Evolutionary conservation across 1,284 basidiomycete species (phyloP).

Genomic region (Boletellus deceptivus): DNA sequence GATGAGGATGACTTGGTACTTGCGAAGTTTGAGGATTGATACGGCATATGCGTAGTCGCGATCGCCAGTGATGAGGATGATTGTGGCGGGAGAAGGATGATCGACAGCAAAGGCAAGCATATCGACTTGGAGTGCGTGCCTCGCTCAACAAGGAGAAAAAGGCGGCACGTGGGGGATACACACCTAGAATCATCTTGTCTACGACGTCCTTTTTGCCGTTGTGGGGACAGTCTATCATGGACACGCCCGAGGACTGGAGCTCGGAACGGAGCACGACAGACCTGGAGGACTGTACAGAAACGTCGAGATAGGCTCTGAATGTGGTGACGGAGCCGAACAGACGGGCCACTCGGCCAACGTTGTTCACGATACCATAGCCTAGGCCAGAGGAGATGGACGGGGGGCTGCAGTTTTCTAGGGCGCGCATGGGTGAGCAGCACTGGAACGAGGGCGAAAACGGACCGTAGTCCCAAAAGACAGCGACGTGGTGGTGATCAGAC

Average conservation of each 20-base stretch:
- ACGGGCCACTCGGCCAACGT: constrained; percentile 42
- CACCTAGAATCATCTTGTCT: constrained; percentile 41
- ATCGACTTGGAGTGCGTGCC: constrained; percentile 36
- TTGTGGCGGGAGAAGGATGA: constrained; percentile 43
- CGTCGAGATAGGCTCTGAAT: constrained; percentile 54
- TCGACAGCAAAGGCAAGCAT: constrained; percentile 49
- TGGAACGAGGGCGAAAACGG: constrained; percentile 15
- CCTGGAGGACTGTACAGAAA: constrained; percentile 34
- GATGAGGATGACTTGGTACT: constrained; percentile 43
- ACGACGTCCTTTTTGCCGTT: constrained; percentile 50
- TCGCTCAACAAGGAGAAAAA: constrained; percentile 10
- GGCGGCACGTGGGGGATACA: constrained; percentile 7
- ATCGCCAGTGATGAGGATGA: constrained; percentile 47
- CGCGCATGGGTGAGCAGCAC: constrained; percentile 1
- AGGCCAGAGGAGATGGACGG: constrained; percentile 40
- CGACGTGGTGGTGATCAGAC: constrained; percentile 40
- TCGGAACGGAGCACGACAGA: constrained; percentile 46
- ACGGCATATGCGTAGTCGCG: constrained; percentile 48
- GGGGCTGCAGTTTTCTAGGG: constrained; percentile 54
- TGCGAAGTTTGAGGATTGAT: constrained; percentile 40
- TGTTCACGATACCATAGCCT: constrained; percentile 45
- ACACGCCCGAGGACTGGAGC: constrained; percentile 58
- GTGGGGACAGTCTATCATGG: constrained; percentile 56
- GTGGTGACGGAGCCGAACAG: constrained; percentile 44
- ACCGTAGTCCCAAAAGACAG: constrained; percentile 67